Evolutionary conservation across 2,329 filamentous ascomycete genomes (phyloP), one percentile per base, ranked within the genome.

Genomic region (Lojkania enalia): DNA sequence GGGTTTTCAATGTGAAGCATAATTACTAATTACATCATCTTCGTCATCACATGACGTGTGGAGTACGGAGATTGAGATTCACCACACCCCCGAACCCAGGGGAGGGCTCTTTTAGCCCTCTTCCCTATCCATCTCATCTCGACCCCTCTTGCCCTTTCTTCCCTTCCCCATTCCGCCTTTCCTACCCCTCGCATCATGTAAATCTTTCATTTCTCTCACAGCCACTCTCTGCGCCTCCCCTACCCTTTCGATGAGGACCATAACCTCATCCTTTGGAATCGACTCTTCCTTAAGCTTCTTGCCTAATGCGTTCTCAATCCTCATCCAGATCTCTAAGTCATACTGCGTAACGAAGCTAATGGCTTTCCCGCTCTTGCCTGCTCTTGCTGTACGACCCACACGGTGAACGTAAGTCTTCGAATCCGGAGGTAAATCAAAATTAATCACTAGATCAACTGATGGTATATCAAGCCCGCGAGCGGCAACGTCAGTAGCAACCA

Each of bases 401-500:
- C 90, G 81, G 70, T 96, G 90, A 21, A 96, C 87, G 60, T 95
- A 95, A 0, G 90, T 96, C 71, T 95, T 95, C 58, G 83, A 88
- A 70, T 95, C 89, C 20, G 84, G 81, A 0, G 90, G 89, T 2
- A 96, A 73, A 61, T 96, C 90, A 55, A 85, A 88, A 71, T 96
- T 96, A 54, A 96, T 69, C 2, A 96, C 88, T 0, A 92, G 74
- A 54, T 95, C 90, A 11, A 96, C 90, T n/a, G 83, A 86, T 11
- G 90, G 90, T 35, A 96, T 95, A 75, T 96, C 91, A 5, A 96
- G 78, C 77, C 91, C 92, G 66, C 91, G 85, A 1, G 91, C 88
- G 1, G 91, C 91, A n/a, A 96, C 89, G 67, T 96, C 91, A 0
- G 91, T 96, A 9, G 90, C 90, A 3, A 96, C 87, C 3, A 99